Evolutionary conservation across 352 stramenopile genomes (phyloP), one percentile per base, ranked within the genome.

Genomic region (Phytophthora tentaculata): DNA sequence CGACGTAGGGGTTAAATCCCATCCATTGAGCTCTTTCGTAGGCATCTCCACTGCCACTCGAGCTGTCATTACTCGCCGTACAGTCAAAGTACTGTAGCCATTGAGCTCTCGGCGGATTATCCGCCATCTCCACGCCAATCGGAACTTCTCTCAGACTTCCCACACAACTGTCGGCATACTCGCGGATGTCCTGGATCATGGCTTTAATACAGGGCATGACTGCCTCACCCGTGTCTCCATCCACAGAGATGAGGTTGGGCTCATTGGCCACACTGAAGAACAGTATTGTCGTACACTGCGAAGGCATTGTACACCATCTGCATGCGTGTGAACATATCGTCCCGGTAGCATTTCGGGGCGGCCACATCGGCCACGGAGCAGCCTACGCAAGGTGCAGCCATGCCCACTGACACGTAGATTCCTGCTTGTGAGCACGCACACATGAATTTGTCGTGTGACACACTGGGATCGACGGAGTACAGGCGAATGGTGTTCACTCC

Each of bases 21-120:
- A 83, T 72, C 70, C 65, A 89, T 54, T 87, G 74, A 9, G 79
- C 80, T 51, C 81, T 72, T 20, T 79, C 86, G 3, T 44, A 60
- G 9, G 32, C 28, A n/a, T 69, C 52, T n/a, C 48, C 45, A 23
- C 62, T 59, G 43, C 57, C 48, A 26, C 58, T 67, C 9, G 64
- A 67, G 14, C 62, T 70, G 53, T 80, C 63, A 37, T 83, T 67
- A 47, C 79, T 69, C 1, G 74, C 63, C 6, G 67, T 47, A 55
- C 86, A 94, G 73, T 94, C 84, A 62, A 89, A 94, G 67, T 94
- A 94, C 63, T 80, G 61, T 5, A 92, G 45, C 84, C 84, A 91
- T 57, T 87, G 77, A 16, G 68, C 67, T 24, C 86, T 76, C 8
- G 84, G 86, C 20, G 72, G 76, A 28, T 84, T 89, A 52, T 94